Evolutionary conservation across 306 rosid species (phyloP).

Genomic region (Ormosia semicastrata): DNA sequence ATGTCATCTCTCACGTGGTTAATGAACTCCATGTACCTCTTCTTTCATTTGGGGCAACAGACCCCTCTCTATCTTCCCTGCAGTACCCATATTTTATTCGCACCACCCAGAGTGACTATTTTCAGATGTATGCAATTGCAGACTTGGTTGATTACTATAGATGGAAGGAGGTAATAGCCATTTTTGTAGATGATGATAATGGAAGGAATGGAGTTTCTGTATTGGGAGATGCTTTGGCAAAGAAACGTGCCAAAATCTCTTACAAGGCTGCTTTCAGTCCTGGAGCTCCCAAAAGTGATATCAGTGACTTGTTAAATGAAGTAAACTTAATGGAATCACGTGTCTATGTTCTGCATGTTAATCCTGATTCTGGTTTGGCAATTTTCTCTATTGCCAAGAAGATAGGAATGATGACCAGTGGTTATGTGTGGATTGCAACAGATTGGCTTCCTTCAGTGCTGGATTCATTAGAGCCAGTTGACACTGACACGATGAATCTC

Average conservation of each 20-base stretch:
- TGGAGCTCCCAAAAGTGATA: slow-evolving; percentile 38
- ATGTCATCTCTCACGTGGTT: slow-evolving; percentile 80
- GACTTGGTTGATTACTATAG: slow-evolving; percentile 56
- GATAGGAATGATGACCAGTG: slow-evolving; percentile 67
- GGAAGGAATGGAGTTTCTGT: slow-evolving; percentile 82
- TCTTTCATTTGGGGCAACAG: slow-evolving; percentile 86
- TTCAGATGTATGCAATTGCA: slow-evolving; percentile 84
- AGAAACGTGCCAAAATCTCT: slow-evolving; percentile 72
- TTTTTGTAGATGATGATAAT: slow-evolving; percentile 88
- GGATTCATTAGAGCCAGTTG: slow-evolving; percentile 56
- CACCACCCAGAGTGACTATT: slow-evolving; percentile 74
- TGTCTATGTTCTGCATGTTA: slow-evolving; percentile 83
- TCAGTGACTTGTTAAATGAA: slow-evolving; percentile 55
- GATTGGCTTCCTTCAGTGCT: slow-evolving; percentile 88
- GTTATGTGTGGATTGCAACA: slow-evolving; percentile 93
- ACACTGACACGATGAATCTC: slow-evolving; percentile 45
- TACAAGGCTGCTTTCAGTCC: slow-evolving; percentile 80
- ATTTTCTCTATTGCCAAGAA: slow-evolving; percentile 62
- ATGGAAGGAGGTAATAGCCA: slow-evolving; percentile 87
- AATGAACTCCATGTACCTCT: slow-evolving; percentile 92
- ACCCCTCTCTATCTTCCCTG: slow-evolving; percentile 73
- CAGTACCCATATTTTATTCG: slow-evolving; percentile 84
- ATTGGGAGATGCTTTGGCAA: slow-evolving; percentile 73
- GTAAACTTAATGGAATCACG: slow-evolving; percentile 95
- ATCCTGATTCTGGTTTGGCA: slow-evolving; percentile 79